Percentiles rank a stretch among this genome's conserved stretches.
phyloP scores from a whole-genome alignment of 2,329 filamentous ascomycete species.

The Penicillium polonicum region DNA sequence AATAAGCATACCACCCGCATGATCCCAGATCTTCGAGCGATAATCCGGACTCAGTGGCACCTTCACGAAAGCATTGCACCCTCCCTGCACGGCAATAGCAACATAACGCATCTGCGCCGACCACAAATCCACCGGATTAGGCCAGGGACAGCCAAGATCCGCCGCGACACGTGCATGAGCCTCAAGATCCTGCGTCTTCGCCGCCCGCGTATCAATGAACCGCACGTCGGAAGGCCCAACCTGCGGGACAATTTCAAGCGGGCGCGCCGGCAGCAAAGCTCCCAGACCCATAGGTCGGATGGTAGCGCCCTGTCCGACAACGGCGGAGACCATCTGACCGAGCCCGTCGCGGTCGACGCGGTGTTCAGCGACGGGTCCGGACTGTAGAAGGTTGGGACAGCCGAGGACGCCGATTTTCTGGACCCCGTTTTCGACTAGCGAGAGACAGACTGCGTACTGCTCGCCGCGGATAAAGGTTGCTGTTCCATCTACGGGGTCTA shows the following conservation, averaged over 20 bases:
- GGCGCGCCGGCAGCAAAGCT: conserved; percentile 33
- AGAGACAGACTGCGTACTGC: conserved; percentile 63
- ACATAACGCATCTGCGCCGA: conserved; percentile 56
- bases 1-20: conserved; percentile 54
- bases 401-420: conserved; percentile 61
- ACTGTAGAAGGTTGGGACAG: conserved; percentile 58
- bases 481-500: conserved; percentile 66
- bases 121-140: conserved; percentile 50
- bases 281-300: conserved; percentile 41
- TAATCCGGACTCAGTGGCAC: conserved; percentile 46
- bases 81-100: conserved; percentile 49
- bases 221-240: conserved; percentile 35
- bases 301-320: conserved; percentile 46
- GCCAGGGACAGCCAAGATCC: conserved; percentile 47
- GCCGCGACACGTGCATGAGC: conserved; percentile 41
- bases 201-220: conserved; percentile 47
- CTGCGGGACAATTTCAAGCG: conserved; percentile 29
- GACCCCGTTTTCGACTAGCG: conserved; percentile 56
- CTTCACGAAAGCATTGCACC: conserved; percentile 51
- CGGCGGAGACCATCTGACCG: conserved; percentile 53
- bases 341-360: conserved; percentile 45
- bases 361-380: conserved; percentile 38
- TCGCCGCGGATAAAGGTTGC: conserved; percentile 60
- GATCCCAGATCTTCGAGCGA: conserved; percentile 56
- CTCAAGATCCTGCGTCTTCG: conserved; percentile 41